Evolutionary conservation across 2,329 filamentous ascomycete species (phyloP), one percentile per base, ranked within the genome.

Genomic region (Acrodontium crateriforme): DNA sequence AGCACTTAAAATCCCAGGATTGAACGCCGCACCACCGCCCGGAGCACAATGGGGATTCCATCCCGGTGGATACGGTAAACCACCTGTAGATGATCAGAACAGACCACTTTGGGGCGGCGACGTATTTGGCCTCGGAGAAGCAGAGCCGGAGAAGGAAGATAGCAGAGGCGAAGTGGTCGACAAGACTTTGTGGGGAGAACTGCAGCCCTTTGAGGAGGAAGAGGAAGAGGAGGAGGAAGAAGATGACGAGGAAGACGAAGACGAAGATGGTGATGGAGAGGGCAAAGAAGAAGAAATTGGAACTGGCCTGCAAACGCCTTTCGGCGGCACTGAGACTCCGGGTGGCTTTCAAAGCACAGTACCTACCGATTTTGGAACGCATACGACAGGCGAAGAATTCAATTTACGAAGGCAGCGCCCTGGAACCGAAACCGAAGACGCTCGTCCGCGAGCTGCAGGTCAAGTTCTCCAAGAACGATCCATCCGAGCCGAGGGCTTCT

Each of bases 21-120:
- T 98, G 25, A 98, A 95, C 53, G 84, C 87, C 2, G 84, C 89
- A 4, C 82, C 87, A 8, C 89, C 89, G 2, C 67, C 82, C 1
- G 87, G 87, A 25, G 85, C 79, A 14, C 72, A 76, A 32, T 98
- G 89, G 89, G 89, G 89, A 2, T 98, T 92, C 54, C 80, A 87
- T 42, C 84, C 87, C 6, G 89, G 89, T 34, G 85, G 87, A 35
- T 98, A 87, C 64, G 89, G 89, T 27, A 95, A 95, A 53, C 87
- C 89, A 1, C 89, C 89, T 0, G 75, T 92, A 1, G 87, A 95
- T 49, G 89, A 95, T 44, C 80, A 82, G 53, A 92, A 93, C 53
- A 67, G 82, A 27, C 85, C 89, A 0, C 62, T 94, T 3, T 95
- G 85, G 49, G 89, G 87, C 28, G 87, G 89, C 41, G 89, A 98